Evolutionary conservation across 768 basidiomycete species (phyloP), one percentile per base, ranked within the genome.

Genomic region (Phylloporus sp.): DNA sequence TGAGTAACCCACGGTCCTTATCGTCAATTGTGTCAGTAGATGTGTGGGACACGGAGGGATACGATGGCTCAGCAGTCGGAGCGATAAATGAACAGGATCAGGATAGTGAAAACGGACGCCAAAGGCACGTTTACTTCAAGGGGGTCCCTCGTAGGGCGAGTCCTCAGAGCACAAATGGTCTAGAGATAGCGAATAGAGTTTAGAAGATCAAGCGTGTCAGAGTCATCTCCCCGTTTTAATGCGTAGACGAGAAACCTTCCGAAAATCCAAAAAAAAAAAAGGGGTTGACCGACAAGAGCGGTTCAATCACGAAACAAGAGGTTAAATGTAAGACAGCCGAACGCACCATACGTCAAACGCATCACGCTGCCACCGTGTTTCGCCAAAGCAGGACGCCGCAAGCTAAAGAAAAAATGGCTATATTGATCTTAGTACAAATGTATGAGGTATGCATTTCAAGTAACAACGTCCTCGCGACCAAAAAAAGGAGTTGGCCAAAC

Each of bases 371-470:
- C n/a, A 20, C 35, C 15, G 6, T 39, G 4, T 18, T 18, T 36
- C 35, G n/a, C 35, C 35, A 36, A 36, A 20, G n/a, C 18, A 8
- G 4, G 16, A 2, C 18, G 35, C 35, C n/a, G 9, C 10, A 8
- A 2, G 16, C 34, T 20, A 20, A 38, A 22, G 36, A 10, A 13
- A n/a, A 39, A 22, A 20, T 10, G 10, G 38, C 20, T 39, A 39
- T 26, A 50, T 59, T 47, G n/a, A 39, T 49, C 38, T 23, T 28
- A 49, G 28, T n/a, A 28, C 9, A 31, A 16, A 42, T 12, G 22
- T 35, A 40, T 47, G 31, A 34, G 41, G 41, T 26, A 52, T 42
- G 20, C 13, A 23, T 50, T 45, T 34, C 47, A 49, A 39, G 42
- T 59, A 46, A 36, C 29, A 42, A 43, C 41, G 35, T 45, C 20